A percentile compares a stretch with the other conserved stretches of the same genome.
Conservation (phyloP, 768 basidiomycete species). For the Goffeauzyma gilvescens region DNA sequence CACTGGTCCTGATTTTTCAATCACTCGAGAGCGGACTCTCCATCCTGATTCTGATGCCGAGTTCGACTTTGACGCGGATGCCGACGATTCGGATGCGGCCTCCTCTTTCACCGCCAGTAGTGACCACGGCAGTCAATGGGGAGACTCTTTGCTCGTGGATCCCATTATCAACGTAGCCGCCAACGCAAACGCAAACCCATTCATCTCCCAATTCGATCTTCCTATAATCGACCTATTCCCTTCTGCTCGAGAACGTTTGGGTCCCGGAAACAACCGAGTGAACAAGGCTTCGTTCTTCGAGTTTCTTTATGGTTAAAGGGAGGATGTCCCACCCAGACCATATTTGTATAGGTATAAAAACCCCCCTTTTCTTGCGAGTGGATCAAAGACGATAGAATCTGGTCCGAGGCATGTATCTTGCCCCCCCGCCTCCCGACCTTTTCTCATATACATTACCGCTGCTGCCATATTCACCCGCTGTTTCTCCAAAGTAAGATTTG, state of each 20-base stretch:
- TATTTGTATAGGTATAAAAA: no score
- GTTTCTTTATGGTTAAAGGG: conserved; percentile 22
- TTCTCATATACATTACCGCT: no score
- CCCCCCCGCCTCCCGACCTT: no score
- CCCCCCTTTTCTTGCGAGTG: no score
- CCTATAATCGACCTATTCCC: conserved; percentile 8
- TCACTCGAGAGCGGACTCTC: neutral
- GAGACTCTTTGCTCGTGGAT: neutral
- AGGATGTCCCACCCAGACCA: no score
- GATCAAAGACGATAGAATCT: no score
- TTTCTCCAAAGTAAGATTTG: no score
- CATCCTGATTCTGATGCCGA: neutral
- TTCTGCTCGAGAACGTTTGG: neutral
- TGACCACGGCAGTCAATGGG: neutral
- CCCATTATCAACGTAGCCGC: no score
- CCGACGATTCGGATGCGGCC: neutral
- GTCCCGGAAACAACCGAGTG: neutral
- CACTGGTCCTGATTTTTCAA: neutral
- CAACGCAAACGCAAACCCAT: conserved; percentile 1
- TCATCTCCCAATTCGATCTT: conserved; percentile 6
- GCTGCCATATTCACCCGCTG: no score
- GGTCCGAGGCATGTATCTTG: no score
- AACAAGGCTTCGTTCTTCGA: conserved; percentile 28
- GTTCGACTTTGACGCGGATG: conserved; percentile 3
- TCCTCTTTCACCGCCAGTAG: neutral